Conservation (phyloP, 495 filamentous ascomycete species). For the Penicillium cosmopolitanum region DNA sequence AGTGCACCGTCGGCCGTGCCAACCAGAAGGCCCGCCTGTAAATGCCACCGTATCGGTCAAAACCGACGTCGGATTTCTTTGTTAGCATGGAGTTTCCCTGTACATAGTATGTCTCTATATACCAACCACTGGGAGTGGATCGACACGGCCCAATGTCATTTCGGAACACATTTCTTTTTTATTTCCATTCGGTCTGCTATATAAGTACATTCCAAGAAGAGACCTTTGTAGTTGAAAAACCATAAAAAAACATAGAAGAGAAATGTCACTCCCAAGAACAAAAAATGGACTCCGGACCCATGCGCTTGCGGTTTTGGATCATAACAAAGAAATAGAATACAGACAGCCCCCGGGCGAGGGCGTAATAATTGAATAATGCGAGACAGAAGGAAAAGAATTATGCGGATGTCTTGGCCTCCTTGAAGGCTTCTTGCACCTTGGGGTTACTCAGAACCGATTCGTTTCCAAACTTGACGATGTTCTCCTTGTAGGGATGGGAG, state of each 20-base stretch:
- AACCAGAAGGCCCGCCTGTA: slow-evolving; percentile 47
- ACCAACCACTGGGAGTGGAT: slow-evolving; percentile 29
- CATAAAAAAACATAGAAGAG: slow-evolving; percentile 23
- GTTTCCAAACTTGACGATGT: slow-evolving; percentile 74
- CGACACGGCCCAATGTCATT: slow-evolving; percentile 19
- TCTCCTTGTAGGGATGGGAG: slow-evolving; percentile 87
- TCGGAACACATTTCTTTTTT: slow-evolving; percentile 20
- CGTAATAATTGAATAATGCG: slow-evolving; percentile 22
- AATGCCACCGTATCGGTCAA: slow-evolving; percentile 13
- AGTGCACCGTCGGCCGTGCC: slow-evolving; percentile 82
- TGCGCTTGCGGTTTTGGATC: slow-evolving; percentile 49
- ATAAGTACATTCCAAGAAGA: slow-evolving; percentile 26
- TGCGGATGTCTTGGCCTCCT: slow-evolving; percentile 45
- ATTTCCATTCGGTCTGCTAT: slow-evolving; percentile 20
- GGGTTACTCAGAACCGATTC: slow-evolving; percentile 42
- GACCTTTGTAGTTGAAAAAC: slow-evolving; percentile 5
- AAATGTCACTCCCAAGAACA: slow-evolving; percentile 20
- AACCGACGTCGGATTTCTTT: slow-evolving; percentile 10
- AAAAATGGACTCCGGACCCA: slow-evolving; percentile 50
- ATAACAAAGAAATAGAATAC: slow-evolving; percentile 41
- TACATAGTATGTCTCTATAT: slow-evolving; percentile 34
- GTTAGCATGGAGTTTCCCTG: slow-evolving; percentile 23
- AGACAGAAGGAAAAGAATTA: slow-evolving; percentile 19
- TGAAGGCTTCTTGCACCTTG: slow-evolving; percentile 51
- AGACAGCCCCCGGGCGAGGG: slow-evolving; percentile 19